Percentiles rank a stretch among this genome's conserved stretches.
Conservation (phyloP, 129 eudicot genomes). For the Tanacetum coccineum region DNA sequence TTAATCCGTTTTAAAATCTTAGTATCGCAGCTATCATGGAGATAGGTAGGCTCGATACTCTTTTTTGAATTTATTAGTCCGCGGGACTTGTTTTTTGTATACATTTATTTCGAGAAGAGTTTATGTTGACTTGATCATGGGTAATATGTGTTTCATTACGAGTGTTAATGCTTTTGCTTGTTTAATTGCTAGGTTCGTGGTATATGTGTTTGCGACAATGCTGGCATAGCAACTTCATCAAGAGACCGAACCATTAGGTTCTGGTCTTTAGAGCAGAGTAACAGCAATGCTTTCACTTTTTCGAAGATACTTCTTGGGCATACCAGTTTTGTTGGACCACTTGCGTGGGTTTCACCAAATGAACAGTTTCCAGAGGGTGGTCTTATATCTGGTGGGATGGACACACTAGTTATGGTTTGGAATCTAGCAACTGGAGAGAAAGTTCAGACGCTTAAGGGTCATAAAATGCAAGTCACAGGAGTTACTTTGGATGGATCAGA, state of each 20-base stretch:
- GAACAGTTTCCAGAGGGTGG: slow-evolving; percentile 89
- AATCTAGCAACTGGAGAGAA: slow-evolving; percentile 76
- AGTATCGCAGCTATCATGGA: no score
- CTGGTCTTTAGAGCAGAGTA: slow-evolving; percentile 61
- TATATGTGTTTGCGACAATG: slow-evolving; percentile 75
- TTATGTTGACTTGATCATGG: background rate
- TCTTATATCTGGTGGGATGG: slow-evolving; percentile 96
- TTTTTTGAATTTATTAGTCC: background rate
- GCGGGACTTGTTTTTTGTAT: slow-evolving; percentile 8
- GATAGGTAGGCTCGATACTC: slow-evolving; percentile 5
- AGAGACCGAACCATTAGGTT: slow-evolving; percentile 86
- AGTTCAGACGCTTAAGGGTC: slow-evolving; percentile 67
- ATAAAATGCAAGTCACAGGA: slow-evolving; percentile 86
- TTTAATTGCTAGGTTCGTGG: slow-evolving; percentile 68
- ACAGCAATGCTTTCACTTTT: slow-evolving; percentile 40
- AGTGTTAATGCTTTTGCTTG: slow-evolving; percentile 17
- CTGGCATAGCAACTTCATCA: slow-evolving; percentile 92
- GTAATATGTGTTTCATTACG: background rate
- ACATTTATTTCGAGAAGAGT: slow-evolving; percentile 15
- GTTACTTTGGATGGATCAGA: slow-evolving; percentile 72
- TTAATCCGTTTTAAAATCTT: no score
- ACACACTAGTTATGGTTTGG: slow-evolving; percentile 80
- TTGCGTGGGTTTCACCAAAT: slow-evolving; percentile 75
- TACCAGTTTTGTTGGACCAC: slow-evolving; percentile 90
- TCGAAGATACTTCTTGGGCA: slow-evolving; percentile 84